Percentiles rank a stretch among this genome's conserved stretches.
phyloP scores from a whole-genome alignment of 1,284 basidiomycete genomes.

The Kalmanozyma brasiliensis region DNA sequence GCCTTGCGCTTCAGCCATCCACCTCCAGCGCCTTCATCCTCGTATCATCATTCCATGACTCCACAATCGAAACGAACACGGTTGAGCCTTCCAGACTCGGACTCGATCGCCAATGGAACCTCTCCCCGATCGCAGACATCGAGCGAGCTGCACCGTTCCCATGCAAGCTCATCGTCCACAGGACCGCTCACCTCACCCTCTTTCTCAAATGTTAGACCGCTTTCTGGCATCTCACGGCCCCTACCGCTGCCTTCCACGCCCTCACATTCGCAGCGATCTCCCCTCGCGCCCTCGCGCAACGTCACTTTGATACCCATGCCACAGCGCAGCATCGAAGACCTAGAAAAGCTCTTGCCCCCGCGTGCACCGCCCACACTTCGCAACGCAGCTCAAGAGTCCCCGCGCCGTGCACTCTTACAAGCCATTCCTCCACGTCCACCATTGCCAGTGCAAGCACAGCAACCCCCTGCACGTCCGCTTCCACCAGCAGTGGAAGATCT shows the following conservation, averaged over 20 bases:
- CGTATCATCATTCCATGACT: slow-evolving; percentile 4
- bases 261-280: slow-evolving; percentile 16
- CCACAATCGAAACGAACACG: slow-evolving; percentile 30
- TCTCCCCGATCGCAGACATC: slow-evolving; percentile 10
- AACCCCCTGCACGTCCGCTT: not conserved
- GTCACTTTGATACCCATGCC: slow-evolving; percentile 29
- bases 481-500: slow-evolving; percentile 10
- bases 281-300: not conserved
- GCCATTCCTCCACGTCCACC: slow-evolving; percentile 27
- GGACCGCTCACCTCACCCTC: slow-evolving; percentile 12
- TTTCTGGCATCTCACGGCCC: slow-evolving; percentile 29
- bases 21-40: slow-evolving; percentile 22
- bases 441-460: not conserved
- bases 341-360: slow-evolving; percentile 21
- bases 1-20: slow-evolving; percentile 31
- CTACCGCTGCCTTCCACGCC: slow-evolving; percentile 20
- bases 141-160: not conserved
- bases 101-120: slow-evolving; percentile 5
- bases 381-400: not conserved
- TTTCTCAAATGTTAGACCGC: slow-evolving; percentile 17
- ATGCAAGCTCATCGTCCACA: slow-evolving; percentile 9
- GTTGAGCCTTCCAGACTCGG: not conserved
- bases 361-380: slow-evolving; percentile 3
- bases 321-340: slow-evolving; percentile 25
- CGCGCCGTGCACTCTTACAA: slow-evolving; percentile 19